Base-by-base conservation (phyloP, 2,329 filamentous ascomycete genomes). In the Lachnellula willkommii region DNA sequence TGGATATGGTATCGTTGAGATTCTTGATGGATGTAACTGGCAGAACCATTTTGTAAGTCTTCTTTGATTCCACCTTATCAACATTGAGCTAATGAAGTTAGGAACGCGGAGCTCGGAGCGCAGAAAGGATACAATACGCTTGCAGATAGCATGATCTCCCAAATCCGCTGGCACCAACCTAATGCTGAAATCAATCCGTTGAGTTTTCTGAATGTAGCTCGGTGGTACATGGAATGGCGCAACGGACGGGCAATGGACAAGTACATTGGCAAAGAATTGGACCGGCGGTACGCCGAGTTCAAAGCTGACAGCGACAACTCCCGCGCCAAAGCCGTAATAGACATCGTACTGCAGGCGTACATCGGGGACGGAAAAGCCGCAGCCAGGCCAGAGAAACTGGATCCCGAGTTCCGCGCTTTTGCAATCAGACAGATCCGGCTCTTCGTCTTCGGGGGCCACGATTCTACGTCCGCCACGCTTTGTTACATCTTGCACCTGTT, bases 11-110 rank as follows among this genome's bases (percentile, higher is more conserved):
- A 7, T 55, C 59, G 9, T 56, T 59, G 5, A 39, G 54, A 17
- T 60, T 61, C 37, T 64, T 57, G 4, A 64, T 65, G 60, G 62
- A 65, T 35, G 56, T 65, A 15, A 64, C 64, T 52, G 61, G 62
- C 7, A 55, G 57, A 46, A 54, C 61, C 4, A 43, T 56, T 7
- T 42, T 63, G 17, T 50, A 47, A 28, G 47, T 47, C 24, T 9
- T 46, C 20, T 20, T 20, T n/a, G n/a, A n/a, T 12, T 24, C 47
- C 20, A 42, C 9, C 35, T 37, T 37, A 4, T 15, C 15, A 15
- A 11, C 4, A 1, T 37, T 8, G 11, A 37, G 35, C 35, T 37
- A 37, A 37, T 24, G 22, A 24, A 8, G 35, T 37, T 37, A 12
- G 14, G 5, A 57, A 60, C 35, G 45, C 55, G 5, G 42, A 47